Base-by-base conservation (phyloP, 768 basidiomycete species). In the Boletus tylopilopsis region DNA sequence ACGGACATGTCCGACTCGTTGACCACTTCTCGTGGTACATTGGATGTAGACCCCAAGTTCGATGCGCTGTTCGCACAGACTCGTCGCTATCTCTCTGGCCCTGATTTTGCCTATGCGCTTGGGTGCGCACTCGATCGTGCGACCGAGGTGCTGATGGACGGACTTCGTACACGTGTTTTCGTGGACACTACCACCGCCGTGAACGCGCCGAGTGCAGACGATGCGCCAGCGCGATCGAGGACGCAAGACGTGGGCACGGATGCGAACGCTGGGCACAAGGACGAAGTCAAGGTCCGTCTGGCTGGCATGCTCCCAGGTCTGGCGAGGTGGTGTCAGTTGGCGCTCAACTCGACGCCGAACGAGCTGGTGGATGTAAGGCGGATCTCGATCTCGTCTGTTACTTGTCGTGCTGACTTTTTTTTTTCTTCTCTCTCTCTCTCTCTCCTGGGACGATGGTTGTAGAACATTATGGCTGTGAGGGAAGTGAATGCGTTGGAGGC, bases 221-320 rank as follows among this genome's bases (percentile, higher is more conserved):
- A 54, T 2, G 58, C 60, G 5, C 50, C 37, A 29, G 45, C 42
- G 8, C 51, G 29, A n/a, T 45, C 45, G 2, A 42, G 7, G 6
- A 45, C 52, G 18, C 66, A 61, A 22, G 45, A 55, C 27, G 53
- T 53, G 34, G 53, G 50, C 19, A 73, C 35, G 3, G 39, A 37
- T 16, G 19, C 47, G 2, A 19, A 15, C 24, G 23, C 23, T 13
- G 51, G 51, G 35, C 24, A 39, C 24, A 56, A 45, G 34, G 65
- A 74, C 37, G 77, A 77, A 24, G 64, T 75, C 42, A 75, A 78
- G 56, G 78, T 90, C 42, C 73, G 88, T 39, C 67, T 96, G 13
- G 94, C 91, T 13, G 82, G 84, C 6, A 69, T 95, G 57, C 69
- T 97, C 24, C 94, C 93, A 5, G 86, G 81, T 1, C 69, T 96